Evolutionary conservation across 257 asterid genomes (phyloP), one percentile per base, ranked within the genome.

Genomic region (Vinca minor): DNA sequence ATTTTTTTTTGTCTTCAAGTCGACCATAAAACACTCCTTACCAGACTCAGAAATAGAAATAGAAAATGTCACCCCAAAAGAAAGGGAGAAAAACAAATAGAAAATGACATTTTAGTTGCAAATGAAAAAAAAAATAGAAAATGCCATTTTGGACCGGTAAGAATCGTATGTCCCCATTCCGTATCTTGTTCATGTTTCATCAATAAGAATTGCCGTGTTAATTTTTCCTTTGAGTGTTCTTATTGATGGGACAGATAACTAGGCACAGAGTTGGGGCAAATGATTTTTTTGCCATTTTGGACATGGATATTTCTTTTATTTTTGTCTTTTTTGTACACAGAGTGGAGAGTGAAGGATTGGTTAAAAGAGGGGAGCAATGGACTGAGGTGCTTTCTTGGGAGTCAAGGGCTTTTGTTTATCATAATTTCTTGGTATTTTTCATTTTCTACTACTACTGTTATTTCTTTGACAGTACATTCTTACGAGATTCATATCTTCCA

Each of bases 331-430:
- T 0, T 17, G 7, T 18, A 2, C 5, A 56, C 73, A 61, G 73
- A 38, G 63, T 29, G 17, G 82, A 77, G 46, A 84, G 74, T 62
- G 85, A 71, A 47, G 96, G 93, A 60, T 52, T 84, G 62, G 90
- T 81, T 29, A 73, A 74, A 64, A 78, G 82, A 72, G 79, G 74
- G 14, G 86, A 83, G 5, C 89, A 83, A 66, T 87, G 96, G 96
- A 76, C 83, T 25, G 89, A 87, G 73, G 63, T 87, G 65, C 79
- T 87, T 6, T 82, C 96, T 17, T 87, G 91, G 91, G 84, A 87
- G 78, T 94, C 96, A 5, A 76, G 94, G 67, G 94, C 94, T 47
- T 87, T 77, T 67, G 4, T 85, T 53, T 85, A 83, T 72, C 96
- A 87, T 71, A 83, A 85, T 80, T 87, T 87, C 66, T 75, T 87